Percentiles rank a stretch among this genome's conserved stretches.
phyloP scores from a whole-genome alignment of 2,329 filamentous ascomycete species.

The Clathrospora elynae region DNA sequence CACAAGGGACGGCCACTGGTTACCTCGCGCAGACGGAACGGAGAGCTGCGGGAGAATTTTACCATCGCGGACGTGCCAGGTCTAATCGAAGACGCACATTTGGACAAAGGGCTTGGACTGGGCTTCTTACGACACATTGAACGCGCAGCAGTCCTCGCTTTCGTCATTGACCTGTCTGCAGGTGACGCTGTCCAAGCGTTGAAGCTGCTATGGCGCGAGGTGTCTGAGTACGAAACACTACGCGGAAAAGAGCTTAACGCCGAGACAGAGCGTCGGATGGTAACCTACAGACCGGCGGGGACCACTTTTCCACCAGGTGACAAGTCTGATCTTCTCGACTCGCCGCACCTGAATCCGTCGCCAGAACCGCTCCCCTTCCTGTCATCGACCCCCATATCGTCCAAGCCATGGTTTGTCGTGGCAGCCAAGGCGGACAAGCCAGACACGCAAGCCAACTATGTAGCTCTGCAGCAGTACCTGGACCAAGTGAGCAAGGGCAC shows the following conservation, averaged over 20 bases:
- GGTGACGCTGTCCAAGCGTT: constrained; percentile 80
- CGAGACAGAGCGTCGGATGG: constrained; percentile 66
- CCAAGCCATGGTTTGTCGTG: constrained; percentile 95
- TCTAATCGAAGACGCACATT: constrained; percentile 87
- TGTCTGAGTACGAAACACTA: constrained; percentile 83
- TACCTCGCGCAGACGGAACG: constrained; percentile 52
- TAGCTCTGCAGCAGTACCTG: constrained; percentile 71
- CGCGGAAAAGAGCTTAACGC: constrained; percentile 73
- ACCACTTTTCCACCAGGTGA: constrained; percentile 18
- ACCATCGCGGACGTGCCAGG: constrained; percentile 96
- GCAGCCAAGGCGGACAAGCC: constrained; percentile 90
- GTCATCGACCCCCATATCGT: constrained; percentile 73
- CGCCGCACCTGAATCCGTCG: constrained; percentile 30
- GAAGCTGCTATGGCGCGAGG: constrained; percentile 85
- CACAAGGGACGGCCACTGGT: constrained; percentile 74
- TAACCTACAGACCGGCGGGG: constrained; percentile 54
- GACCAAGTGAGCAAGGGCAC: constrained; percentile 65
- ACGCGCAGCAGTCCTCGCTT: constrained; percentile 87
- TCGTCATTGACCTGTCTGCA: constrained; percentile 83
- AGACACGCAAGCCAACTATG: constrained; percentile 78
- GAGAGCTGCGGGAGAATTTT: constrained; percentile 73
- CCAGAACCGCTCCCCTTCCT: constrained; percentile 53
- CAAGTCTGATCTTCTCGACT: constrained; percentile 26
- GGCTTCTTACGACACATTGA: constrained; percentile 94
- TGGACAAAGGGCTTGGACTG: constrained; percentile 87